Evolutionary conservation across 2,329 filamentous ascomycete genomes (phyloP).

Genomic region (Dactylonectria estremocensis): DNA sequence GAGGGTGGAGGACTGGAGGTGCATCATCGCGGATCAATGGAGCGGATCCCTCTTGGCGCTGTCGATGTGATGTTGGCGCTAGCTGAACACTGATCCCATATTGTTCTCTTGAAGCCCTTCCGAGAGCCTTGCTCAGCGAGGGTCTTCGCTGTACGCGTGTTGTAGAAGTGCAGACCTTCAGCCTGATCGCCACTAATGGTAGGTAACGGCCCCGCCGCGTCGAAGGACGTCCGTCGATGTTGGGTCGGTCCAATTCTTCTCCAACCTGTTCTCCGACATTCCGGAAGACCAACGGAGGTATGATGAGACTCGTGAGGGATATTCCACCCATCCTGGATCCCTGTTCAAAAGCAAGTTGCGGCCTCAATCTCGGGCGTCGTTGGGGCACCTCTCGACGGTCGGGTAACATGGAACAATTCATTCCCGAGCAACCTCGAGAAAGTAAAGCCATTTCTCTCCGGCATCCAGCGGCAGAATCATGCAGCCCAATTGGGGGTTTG

Average conservation of each 20-base stretch:
- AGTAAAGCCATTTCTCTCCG: slow-evolving; percentile 24
- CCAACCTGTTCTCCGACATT: slow-evolving; percentile 5
- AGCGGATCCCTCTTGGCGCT: slow-evolving; percentile 14
- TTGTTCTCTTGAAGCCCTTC: background rate
- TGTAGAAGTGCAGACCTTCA: slow-evolving; percentile 3
- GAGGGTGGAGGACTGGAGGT: slow-evolving; percentile 27
- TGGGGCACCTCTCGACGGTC: slow-evolving; percentile 1
- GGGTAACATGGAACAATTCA: slow-evolving; percentile 1
- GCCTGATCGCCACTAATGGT: too few species aligned
- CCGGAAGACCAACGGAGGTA: background rate
- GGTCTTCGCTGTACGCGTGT: background rate
- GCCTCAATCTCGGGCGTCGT: background rate
- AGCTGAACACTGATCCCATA: slow-evolving; percentile 6
- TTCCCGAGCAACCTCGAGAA: background rate
- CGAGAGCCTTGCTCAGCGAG: background rate
- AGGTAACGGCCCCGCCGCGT: slow-evolving; percentile 14
- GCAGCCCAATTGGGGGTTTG: slow-evolving; percentile 16
- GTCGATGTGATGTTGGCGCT: slow-evolving; percentile 43
- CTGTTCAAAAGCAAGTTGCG: slow-evolving; percentile 6
- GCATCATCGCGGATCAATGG: slow-evolving; percentile 32
- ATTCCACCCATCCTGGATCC: slow-evolving; percentile 26
- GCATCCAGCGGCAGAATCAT: slow-evolving; percentile 10
- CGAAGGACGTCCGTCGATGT: background rate
- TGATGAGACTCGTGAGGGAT: slow-evolving; percentile 22
- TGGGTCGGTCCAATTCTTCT: background rate